Conservation (phyloP, 2,329 filamentous ascomycete genomes). For the Fusarium circinatum region DNA sequence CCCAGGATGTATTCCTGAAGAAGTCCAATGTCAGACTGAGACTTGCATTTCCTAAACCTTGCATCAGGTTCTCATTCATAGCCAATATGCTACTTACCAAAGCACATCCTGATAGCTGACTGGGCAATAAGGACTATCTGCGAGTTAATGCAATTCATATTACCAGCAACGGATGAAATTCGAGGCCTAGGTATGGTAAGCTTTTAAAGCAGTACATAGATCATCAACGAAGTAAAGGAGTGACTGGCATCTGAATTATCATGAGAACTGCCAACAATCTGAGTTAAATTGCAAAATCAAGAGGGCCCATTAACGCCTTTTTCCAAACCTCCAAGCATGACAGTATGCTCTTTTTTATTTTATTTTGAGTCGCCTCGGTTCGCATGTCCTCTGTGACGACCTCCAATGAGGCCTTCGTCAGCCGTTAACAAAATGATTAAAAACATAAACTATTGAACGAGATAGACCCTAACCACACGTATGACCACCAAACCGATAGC, state of each 20-base stretch:
- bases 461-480: background rate
- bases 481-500: background rate
- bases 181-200: background rate
- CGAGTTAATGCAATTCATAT: background rate
- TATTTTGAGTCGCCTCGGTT: background rate
- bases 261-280: slow-evolving; percentile 13
- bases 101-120: background rate
- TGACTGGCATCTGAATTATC: slow-evolving; percentile 4
- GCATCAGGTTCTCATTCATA: background rate
- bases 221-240: background rate
- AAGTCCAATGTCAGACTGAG: background rate
- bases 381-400: background rate
- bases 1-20: background rate
- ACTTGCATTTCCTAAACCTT: background rate
- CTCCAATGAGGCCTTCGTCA: background rate
- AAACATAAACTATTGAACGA: background rate
- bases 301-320: slow-evolving; percentile 13
- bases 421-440: background rate
- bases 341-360: background rate
- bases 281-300: background rate
- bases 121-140: background rate
- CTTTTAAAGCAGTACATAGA: background rate
- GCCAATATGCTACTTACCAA: background rate
- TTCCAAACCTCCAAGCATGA: background rate
- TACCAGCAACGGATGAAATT: background rate